Conservation (phyloP, 139 green algal species). For the Diplosphaera chodatii region DNA sequence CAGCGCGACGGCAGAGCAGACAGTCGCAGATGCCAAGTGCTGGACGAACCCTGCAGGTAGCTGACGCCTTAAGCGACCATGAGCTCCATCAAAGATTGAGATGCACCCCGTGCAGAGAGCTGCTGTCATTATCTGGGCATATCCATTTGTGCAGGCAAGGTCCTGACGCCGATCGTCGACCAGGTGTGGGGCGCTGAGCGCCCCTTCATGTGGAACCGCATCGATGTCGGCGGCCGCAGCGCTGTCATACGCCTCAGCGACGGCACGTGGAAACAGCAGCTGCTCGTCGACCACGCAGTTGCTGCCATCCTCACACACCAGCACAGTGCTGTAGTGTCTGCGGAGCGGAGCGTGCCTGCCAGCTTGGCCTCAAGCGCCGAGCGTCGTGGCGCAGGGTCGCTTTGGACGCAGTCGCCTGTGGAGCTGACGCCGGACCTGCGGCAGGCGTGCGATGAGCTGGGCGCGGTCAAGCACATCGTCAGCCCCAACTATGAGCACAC, state of each 20-base stretch:
- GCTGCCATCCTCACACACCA: neutral
- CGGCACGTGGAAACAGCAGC: neutral
- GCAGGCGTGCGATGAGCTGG: conserved; percentile 32
- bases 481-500: conserved; percentile 59
- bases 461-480: conserved; percentile 49
- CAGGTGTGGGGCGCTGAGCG: conserved; percentile 41
- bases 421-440: conserved; percentile 32
- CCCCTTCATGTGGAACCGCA: conserved; percentile 48
- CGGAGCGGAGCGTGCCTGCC: too few relatives aligned
- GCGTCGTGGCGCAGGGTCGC: conserved; percentile 39
- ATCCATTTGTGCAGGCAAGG: conserved; percentile 15
- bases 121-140: too few relatives aligned
- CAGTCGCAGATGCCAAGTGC: neutral
- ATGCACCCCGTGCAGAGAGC: too few relatives aligned
- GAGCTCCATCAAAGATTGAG: too few relatives aligned
- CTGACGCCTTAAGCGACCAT: too few relatives aligned
- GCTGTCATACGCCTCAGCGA: neutral
- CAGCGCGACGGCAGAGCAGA: neutral
- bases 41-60: neutral
- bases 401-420: conserved; percentile 59
- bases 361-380: too few relatives aligned
- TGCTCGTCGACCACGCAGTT: too few relatives aligned
- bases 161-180: conserved; percentile 11
- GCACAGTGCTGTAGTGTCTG: too few relatives aligned
- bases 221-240: conserved; percentile 40